Evolutionary conservation across 768 basidiomycete species (phyloP), one percentile per base, ranked within the genome.

Genomic region (Phaeotremella fagi): DNA sequence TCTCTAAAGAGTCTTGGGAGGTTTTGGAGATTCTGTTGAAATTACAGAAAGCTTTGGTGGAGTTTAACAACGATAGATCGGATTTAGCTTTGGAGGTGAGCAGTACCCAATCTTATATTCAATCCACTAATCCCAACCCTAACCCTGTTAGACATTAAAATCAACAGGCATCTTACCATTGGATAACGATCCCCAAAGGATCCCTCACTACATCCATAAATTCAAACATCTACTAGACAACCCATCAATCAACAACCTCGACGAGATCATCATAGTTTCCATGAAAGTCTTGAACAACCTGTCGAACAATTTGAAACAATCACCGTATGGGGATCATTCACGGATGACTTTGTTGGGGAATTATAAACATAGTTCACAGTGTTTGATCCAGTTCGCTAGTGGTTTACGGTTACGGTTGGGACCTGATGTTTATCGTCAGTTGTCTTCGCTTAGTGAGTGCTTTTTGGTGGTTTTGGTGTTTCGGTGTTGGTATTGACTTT

Each of bases 251-350:
- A 83, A 87, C 60, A 97, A 94, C 76, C 75, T 98, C 72, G 89
- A 90, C 64, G 82, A 82, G 1, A 87, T 95, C 72, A 80, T 98
- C 45, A 82, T 87, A 28, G 81, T 90, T 33, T 86, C 89, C 20
- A 99, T 98, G 95, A 90, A 91, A 68, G 83, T 85, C 25, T 82
- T 98, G 24, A 85, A 87, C 45, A 83, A 81, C 14, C 82, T 92
- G 15, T 87, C 94, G 63, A 85, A 85, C 52, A 82, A 81, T 53
- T 77, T 83, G 52, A 94, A 94, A 73, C 76, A 78, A 11, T 84
- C 85, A 25, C 76, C 80, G 37, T 82, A 82, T 20, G 81, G 85
- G 12, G 90, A 94, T 66, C 81, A 82, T 44, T 61, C 57, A 23
- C 36, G 68, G 41, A 55, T 60, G 33, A 85, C 82, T 1, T 79